phyloP scores from a whole-genome alignment of 1,284 basidiomycete genomes.

The Pisolithus thermaeus region DNA sequence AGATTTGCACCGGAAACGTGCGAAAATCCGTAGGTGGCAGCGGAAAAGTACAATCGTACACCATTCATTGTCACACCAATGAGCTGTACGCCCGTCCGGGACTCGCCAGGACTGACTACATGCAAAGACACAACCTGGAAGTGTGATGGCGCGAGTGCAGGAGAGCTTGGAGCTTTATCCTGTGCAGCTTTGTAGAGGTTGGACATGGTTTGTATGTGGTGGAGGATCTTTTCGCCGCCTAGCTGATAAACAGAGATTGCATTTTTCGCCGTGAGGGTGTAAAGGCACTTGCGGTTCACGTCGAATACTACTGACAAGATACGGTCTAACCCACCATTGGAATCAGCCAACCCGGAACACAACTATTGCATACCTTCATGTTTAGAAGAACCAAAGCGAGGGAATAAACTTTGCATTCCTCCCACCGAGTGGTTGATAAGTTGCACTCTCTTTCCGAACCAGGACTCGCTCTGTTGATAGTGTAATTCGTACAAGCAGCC shows the following conservation, averaged over 20 bases:
- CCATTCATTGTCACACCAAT: slow-evolving; percentile 78
- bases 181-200: slow-evolving; percentile 67
- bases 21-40: slow-evolving; percentile 37
- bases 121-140: slow-evolving; percentile 66
- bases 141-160: slow-evolving; percentile 59
- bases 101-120: slow-evolving; percentile 56
- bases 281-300: slow-evolving; percentile 60
- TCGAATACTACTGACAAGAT: slow-evolving; percentile 67
- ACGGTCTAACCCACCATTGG: slow-evolving; percentile 45
- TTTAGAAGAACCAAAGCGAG: slow-evolving; percentile 53
- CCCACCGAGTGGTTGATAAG: slow-evolving; percentile 78
- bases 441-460: slow-evolving; percentile 85
- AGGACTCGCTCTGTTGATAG: slow-evolving; percentile 88
- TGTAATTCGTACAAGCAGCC: slow-evolving; percentile 90
- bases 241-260: slow-evolving; percentile 65
- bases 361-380: slow-evolving; percentile 47
- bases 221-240: slow-evolving; percentile 54
- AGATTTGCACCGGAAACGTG: slow-evolving; percentile 24
- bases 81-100: slow-evolving; percentile 64
- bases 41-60: slow-evolving; percentile 75
- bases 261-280: slow-evolving; percentile 67
- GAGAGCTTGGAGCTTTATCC: slow-evolving; percentile 70
- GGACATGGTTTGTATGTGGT: slow-evolving; percentile 62
- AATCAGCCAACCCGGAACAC: slow-evolving; percentile 1
- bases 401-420: slow-evolving; percentile 69